Evolutionary conservation across 805 yeast species (phyloP), one percentile per base, ranked within the genome.

Genomic region (Saturnispora kantuleensis): DNA sequence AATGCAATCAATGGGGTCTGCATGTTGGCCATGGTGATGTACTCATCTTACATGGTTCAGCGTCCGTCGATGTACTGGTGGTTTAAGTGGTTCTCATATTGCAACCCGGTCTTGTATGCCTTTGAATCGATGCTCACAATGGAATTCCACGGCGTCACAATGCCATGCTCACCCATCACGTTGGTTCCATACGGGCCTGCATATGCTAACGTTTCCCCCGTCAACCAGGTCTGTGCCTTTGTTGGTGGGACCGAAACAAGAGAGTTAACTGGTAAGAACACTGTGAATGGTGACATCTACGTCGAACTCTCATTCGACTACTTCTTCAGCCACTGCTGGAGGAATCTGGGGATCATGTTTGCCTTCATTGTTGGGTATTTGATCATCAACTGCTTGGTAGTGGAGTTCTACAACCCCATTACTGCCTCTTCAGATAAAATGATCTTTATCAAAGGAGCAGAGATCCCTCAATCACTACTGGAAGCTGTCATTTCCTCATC

Each of bases 41-140:
- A 81, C 60, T 72, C 85, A n/a, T 84, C 86, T 26, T 78, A 68
- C 59, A 71, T 78, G 65, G 71, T 80, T 50, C 85, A 83, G 42
- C 60, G 72, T 32, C 71, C 72, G 3, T 66, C 70, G 34, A 71
- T 73, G 77, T 74, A 74, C 55, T 79, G 78, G 52, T 77, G 84
- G 84, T 73, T 75, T 47, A 71, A 76, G 57, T 74, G 79, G 79
- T 65, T 68, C 52, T 68, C 73, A 41, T 74, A 69, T 55, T 47
- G 70, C 42, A 70, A 74, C 52, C 79, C 79, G 7, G 49, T 74
- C 36, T 55, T 68, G 10, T 74, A 73, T 48, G 69, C 67, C 10
- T 73, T 68, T 49, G 85, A 78, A 57, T 57, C 76, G 12, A 63
- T 79, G 56, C 68, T 79, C 67, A 65, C 73, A 7, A 72, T 72